Base-by-base conservation (phyloP, 2,329 filamentous ascomycete species). In the Colletotrichum destructivum region DNA sequence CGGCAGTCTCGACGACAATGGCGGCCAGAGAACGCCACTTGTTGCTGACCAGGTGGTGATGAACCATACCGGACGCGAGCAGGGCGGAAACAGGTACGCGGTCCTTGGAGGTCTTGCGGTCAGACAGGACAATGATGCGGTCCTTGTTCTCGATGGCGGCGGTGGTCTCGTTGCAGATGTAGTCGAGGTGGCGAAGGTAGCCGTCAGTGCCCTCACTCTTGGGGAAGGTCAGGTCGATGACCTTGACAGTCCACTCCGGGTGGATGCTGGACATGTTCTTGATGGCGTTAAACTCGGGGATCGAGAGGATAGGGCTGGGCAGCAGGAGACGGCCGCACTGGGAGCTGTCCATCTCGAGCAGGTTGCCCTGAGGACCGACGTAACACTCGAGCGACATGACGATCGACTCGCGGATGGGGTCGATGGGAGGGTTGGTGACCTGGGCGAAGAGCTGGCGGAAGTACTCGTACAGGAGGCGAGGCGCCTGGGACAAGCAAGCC, bases 301-400 rank as follows among this genome's bases (percentile, higher is more conserved):
- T 93, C 21, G 94, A 95, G 56, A 98, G 87, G 73, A 98, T 92
- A 44, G 96, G 96, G 70, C 95, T 98, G 51, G 94, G 94, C 5
- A 98, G 88, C 63, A 96, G 89, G 31, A 98, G 87, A 74, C 96
- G 91, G 76, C 92, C 92, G 82, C 95, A 98, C 82, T 98, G 96
- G 38, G 92, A 92, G 69, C 94, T 84, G 78, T 97, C 92, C 93
- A 98, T 98, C 84, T 98, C 95, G 40, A 98, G 87, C 69, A 98
- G 85, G 81, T 98, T 98, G 71, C 96, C 96, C 83, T 98, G 96
- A 56, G 96, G 96, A 60, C 96, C 96, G 76, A 98, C 94, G 80
- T 98, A 98, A 78, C 96, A 97, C 81, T 98, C 95, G 51, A 98
- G 86, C 67, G 96, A 98, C 96, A 98, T 98, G 82, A 98, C 96